Percentiles rank a stretch among this genome's conserved stretches.
Evolutionary conservation across 2,329 filamentous ascomycete species (phyloP).

Genomic region (Paracoccidioides lutzii): DNA sequence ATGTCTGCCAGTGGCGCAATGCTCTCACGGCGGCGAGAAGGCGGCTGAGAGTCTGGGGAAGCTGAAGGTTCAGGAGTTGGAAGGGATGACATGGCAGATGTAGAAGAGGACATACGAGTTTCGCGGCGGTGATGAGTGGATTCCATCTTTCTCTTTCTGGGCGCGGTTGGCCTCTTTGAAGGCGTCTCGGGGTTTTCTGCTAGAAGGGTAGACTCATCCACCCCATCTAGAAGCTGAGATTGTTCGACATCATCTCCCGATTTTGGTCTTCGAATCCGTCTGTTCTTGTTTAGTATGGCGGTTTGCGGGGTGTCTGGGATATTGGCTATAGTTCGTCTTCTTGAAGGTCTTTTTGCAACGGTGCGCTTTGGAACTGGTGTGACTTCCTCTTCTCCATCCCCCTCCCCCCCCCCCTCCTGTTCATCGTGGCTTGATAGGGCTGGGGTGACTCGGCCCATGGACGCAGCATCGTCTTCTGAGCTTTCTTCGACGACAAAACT

Average conservation of each 20-base stretch:
- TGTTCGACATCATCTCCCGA: conserved; percentile 15
- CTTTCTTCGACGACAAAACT: conserved; percentile 63
- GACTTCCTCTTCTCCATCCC: conserved; percentile 64
- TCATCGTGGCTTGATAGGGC: conserved; percentile 35
- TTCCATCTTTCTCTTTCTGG: conserved; percentile 55
- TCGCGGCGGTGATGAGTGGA: conserved; percentile 24
- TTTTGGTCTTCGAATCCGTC: conserved; percentile 33
- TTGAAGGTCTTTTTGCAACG: conserved; percentile 45
- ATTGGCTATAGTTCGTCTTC: conserved; percentile 40
- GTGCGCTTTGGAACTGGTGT: conserved; percentile 55
- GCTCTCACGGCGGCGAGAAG: conserved; percentile 23
- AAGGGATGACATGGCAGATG: conserved; percentile 29
- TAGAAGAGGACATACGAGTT: conserved; percentile 30
- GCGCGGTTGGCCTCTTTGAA: conserved; percentile 40
- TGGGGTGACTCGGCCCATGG: conserved; percentile 37
- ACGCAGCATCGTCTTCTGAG: conserved; percentile 55
- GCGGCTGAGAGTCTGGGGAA: conserved; percentile 41
- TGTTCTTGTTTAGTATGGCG: conserved; percentile 17
- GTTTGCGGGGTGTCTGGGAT: conserved; percentile 34
- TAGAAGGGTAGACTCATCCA: conserved; percentile 46
- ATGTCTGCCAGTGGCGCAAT: conserved; percentile 59
- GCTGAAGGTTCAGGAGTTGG: conserved; percentile 40
- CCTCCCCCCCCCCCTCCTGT: conserved; percentile 42
- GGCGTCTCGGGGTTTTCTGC: conserved; percentile 41
- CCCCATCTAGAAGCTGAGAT: conserved; percentile 24